Percentiles rank a stretch among this genome's conserved stretches.
These are phyloP conservation scores for Viola pubescens DNA, from an alignment of 441 rosid species.

Conservation along the genomic window DNA sequence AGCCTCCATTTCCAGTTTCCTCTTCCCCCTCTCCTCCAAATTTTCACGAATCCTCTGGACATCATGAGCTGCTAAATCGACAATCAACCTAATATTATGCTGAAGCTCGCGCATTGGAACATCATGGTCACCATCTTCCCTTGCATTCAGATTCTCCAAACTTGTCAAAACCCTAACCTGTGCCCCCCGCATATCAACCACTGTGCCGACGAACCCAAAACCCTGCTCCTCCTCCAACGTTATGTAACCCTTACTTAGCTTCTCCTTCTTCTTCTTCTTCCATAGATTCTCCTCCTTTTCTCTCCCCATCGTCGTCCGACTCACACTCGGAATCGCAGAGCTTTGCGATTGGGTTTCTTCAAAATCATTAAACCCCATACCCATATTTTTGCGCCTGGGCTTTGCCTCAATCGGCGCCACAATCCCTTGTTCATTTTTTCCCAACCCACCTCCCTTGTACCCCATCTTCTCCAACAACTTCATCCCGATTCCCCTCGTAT, in stretches of 20 bases:
- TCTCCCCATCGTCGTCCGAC: slow-evolving; percentile 18
- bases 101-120: slow-evolving; percentile 93
- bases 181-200: slow-evolving; percentile 88
- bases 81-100: slow-evolving; percentile 68
- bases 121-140: slow-evolving; percentile 74
- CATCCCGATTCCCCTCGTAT: slow-evolving; percentile 71
- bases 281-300: slow-evolving; percentile 41
- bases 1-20: slow-evolving; percentile 46
- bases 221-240: slow-evolving; percentile 73
- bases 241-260: slow-evolving; percentile 32
- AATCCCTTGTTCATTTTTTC: slow-evolving; percentile 72
- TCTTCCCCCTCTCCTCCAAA: slow-evolving; percentile 72
- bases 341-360: slow-evolving; percentile 42
- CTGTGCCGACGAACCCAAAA: slow-evolving; percentile 71
- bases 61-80: slow-evolving; percentile 72
- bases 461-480: slow-evolving; percentile 80
- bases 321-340: slow-evolving; percentile 11
- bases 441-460: slow-evolving; percentile 75
- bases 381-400: slow-evolving; percentile 71
- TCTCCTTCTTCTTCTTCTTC: slow-evolving; percentile 42
- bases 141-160: slow-evolving; percentile 80
- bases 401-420: slow-evolving; percentile 58
- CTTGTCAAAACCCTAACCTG: slow-evolving; percentile 72
- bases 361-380: slow-evolving; percentile 70
- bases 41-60: slow-evolving; percentile 79